These are phyloP conservation scores for Psilocybe cyanescens DNA, from an alignment of 768 basidiomycete species.

Conservation along the genomic window DNA sequence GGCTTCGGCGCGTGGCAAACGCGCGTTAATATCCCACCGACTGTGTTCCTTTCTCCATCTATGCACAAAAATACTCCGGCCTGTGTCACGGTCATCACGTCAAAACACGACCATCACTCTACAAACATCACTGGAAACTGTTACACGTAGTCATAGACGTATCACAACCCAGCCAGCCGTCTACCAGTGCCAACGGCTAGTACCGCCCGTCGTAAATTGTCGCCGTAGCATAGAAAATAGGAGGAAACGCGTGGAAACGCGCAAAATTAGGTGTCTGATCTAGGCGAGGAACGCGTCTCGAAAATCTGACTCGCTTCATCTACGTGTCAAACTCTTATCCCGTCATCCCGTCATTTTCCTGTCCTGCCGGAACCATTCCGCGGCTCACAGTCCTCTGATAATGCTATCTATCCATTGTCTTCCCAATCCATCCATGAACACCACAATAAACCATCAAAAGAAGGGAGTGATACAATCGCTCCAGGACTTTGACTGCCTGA, in stretches of 20 bases:
- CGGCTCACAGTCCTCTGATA: neutral
- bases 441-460: neutral
- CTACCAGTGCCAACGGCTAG: neutral
- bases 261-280: neutral
- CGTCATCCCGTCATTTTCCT: neutral
- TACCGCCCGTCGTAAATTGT: neutral
- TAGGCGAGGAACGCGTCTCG: slow-evolving; percentile 8
- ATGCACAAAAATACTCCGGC: neutral
- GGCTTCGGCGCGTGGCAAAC: slow-evolving; percentile 15
- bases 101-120: neutral
- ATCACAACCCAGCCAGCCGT: neutral
- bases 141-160: no score
- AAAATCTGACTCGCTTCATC: slow-evolving; percentile 9
- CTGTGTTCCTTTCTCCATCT: slow-evolving; percentile 4
- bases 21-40: slow-evolving; percentile 7
- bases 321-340: slow-evolving; percentile 4
- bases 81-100: slow-evolving; percentile 3
- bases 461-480: neutral
- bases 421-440: neutral
- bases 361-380: neutral
- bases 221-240: neutral
- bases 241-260: slow-evolving; percentile 12
- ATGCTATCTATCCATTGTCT: neutral
- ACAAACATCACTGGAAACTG: neutral
- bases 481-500: neutral